Percentiles rank a stretch among this genome's conserved stretches.
Evolutionary conservation across 106 monocot species (phyloP).

Genomic region (Phalaenopsis equestris): DNA sequence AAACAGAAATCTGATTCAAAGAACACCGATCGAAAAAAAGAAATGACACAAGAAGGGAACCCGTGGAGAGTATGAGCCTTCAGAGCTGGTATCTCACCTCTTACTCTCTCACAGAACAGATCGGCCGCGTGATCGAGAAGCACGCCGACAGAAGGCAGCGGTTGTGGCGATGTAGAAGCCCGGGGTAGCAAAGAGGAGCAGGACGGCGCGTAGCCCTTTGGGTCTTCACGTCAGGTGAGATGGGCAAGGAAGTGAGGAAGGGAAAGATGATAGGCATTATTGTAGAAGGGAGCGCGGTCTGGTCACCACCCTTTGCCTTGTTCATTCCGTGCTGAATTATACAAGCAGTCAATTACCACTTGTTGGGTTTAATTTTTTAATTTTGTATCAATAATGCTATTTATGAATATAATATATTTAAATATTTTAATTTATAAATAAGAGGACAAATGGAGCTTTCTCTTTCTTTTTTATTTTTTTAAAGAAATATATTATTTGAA

Average conservation of each 20-base stretch:
- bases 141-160: not conserved
- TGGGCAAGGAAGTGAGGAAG: not conserved
- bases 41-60: not conserved
- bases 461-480: too few relatives aligned
- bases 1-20: not conserved
- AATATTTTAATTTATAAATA: too few relatives aligned
- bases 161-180: not conserved
- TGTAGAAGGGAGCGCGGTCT: too few relatives aligned
- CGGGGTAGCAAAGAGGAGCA: not conserved
- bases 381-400: too few relatives aligned
- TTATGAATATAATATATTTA: too few relatives aligned
- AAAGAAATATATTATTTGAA: too few relatives aligned
- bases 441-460: too few relatives aligned
- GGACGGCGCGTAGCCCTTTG: not conserved
- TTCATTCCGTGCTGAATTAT: too few relatives aligned
- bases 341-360: too few relatives aligned
- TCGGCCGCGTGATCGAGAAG: not conserved
- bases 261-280: too few relatives aligned
- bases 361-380: too few relatives aligned
- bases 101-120: not conserved
- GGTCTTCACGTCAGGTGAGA: not conserved
- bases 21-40: not conserved
- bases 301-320: too few relatives aligned
- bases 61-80: not conserved
- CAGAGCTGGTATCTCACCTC: slow-evolving; percentile 2